Conservation (phyloP, 2,329 filamentous ascomycete genomes). For the Ophiocordyceps camponoti-saundersi region DNA sequence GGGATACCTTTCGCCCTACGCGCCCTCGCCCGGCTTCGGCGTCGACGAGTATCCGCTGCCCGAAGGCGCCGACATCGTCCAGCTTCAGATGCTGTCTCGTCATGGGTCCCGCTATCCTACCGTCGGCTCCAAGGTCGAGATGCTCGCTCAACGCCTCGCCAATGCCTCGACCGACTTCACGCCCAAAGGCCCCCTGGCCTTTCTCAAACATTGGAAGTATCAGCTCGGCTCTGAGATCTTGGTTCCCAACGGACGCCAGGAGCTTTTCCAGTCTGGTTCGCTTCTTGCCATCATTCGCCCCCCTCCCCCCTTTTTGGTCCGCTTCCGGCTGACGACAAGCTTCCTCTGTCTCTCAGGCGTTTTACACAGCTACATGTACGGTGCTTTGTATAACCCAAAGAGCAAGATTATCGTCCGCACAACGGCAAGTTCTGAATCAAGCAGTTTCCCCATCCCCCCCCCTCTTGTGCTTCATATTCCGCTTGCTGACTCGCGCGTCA, state of each 20-base stretch:
- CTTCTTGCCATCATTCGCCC: no score
- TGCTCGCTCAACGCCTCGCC: conserved; percentile 39
- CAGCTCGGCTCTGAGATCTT: conserved; percentile 54
- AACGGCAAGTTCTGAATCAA: conserved; percentile 24
- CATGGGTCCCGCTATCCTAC: conserved; percentile 63
- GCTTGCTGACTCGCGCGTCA: conserved; percentile 8
- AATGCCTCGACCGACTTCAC: conserved; percentile 34
- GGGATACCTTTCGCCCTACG: conserved; percentile 51
- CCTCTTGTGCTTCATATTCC: no score
- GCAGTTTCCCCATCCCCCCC: no score
- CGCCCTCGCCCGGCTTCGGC: conserved; percentile 56
- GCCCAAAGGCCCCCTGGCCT: conserved; percentile 42
- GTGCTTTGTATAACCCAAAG: conserved; percentile 51
- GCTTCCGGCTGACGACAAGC: not conserved
- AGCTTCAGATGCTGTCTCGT: conserved; percentile 55
- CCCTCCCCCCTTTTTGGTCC: not conserved
- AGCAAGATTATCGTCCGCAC: conserved; percentile 59
- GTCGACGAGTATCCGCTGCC: conserved; percentile 56
- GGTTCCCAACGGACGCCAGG: conserved; percentile 54
- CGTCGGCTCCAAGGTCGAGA: conserved; percentile 32
- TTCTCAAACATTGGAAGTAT: conserved; percentile 54
- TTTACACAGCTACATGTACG: conserved; percentile 57
- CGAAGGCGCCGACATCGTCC: conserved; percentile 47
- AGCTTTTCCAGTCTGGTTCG: conserved; percentile 47
- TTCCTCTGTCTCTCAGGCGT: no score